Conservation (phyloP, 495 filamentous ascomycete species). For the Halenospora varia region DNA sequence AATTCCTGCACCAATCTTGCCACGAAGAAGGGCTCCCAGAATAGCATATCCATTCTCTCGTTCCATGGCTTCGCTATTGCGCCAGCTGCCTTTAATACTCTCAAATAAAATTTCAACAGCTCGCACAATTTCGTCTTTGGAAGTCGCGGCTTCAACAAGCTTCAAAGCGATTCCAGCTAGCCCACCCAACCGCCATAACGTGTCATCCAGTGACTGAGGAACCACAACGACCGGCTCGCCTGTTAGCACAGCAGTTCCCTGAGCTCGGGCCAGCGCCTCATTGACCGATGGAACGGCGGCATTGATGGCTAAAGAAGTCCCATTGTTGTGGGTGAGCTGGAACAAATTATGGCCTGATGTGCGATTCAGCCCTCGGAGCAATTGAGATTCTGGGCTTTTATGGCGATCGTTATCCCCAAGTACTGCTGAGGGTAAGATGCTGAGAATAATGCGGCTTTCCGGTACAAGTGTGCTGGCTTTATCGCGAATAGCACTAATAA, state of each 20-base stretch:
- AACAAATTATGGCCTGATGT: conserved; percentile 68
- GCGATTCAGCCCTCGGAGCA: conserved; percentile 72
- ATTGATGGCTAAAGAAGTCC: conserved; percentile 81
- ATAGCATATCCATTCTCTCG: conserved; percentile 90
- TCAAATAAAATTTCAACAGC: conserved; percentile 81
- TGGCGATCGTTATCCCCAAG: conserved; percentile 70
- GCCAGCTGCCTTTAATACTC: conserved; percentile 83
- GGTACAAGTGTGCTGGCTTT: conserved; percentile 78
- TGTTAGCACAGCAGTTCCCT: conserved; percentile 75
- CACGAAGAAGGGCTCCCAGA: conserved; percentile 70
- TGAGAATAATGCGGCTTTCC: conserved; percentile 79
- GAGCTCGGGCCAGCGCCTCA: conserved; percentile 71
- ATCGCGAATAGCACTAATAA: conserved; percentile 77
- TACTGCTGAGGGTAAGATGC: conserved; percentile 72
- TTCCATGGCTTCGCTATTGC: conserved; percentile 98
- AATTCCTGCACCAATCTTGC: conserved; percentile 62
- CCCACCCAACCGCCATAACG: conserved; percentile 87
- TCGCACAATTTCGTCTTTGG: conserved; percentile 63
- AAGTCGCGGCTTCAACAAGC: conserved; percentile 70
- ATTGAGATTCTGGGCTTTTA: conserved; percentile 65
- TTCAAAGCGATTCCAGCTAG: conserved; percentile 81
- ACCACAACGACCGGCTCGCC: conserved; percentile 80
- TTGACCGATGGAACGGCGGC: conserved; percentile 84
- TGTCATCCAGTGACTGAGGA: conserved; percentile 82
- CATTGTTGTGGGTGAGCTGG: conserved; percentile 65